Evolutionary conservation across 2,329 filamentous ascomycete genomes (phyloP).

Genomic region (Colletotrichum scovillei): DNA sequence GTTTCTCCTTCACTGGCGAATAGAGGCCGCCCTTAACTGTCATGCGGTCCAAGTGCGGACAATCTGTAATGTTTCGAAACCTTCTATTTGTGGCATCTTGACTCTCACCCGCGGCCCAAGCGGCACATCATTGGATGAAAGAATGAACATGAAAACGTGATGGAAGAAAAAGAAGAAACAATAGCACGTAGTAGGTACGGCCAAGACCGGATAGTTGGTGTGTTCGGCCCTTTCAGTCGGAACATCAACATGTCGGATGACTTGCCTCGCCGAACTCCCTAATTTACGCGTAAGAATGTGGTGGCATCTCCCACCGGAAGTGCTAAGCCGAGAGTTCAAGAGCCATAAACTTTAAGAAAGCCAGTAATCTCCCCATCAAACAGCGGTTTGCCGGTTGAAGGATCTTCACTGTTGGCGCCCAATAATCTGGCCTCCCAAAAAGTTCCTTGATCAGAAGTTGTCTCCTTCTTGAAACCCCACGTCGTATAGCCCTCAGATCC

Average conservation of each 20-base stretch:
- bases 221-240: neutral
- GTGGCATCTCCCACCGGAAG: neutral
- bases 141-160: neutral
- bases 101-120: neutral
- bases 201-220: neutral
- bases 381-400: conserved; percentile 3
- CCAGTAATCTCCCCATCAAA: conserved; percentile 17
- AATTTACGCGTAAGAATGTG: no score
- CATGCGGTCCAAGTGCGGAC: neutral
- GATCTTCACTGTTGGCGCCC: neutral
- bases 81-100: neutral
- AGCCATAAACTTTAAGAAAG: conserved; percentile 15
- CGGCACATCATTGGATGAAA: neutral
- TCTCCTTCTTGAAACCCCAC: conserved; percentile 8
- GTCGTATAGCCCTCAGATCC: conserved; percentile 8
- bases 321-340: neutral
- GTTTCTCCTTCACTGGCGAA: neutral
- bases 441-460: neutral
- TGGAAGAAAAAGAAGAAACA: neutral
- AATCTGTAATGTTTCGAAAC: conserved; percentile 5
- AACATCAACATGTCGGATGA: neutral
- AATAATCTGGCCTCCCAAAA: conserved; percentile 11
- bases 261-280: neutral
- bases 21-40: neutral
- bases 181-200: neutral